These are phyloP conservation scores for Teunomyces barrocoloradensis DNA, from an alignment of 805 yeast genomes.

Conservation along the genomic window DNA sequence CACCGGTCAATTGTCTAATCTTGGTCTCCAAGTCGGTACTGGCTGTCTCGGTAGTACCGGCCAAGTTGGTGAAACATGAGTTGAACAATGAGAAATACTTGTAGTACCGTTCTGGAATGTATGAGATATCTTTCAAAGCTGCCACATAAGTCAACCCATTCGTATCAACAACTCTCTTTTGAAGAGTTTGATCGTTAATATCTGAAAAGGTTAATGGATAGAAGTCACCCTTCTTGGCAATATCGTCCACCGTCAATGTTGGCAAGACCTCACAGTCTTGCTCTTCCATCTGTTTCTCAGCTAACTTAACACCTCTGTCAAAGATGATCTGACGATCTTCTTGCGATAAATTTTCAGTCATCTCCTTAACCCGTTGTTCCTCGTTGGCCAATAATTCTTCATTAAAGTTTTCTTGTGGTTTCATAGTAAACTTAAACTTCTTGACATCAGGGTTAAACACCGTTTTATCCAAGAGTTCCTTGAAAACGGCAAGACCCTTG, in stretches of 20 bases:
- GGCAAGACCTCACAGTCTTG: conserved; percentile 84
- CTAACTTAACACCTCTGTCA: conserved; percentile 57
- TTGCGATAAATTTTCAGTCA: conserved; percentile 43
- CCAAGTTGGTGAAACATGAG: conserved; percentile 73
- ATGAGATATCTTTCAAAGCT: conserved; percentile 58
- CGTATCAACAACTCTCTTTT: conserved; percentile 60
- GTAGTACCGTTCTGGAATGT: conserved; percentile 59
- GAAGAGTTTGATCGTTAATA: conserved; percentile 30
- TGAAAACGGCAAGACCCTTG: conserved; percentile 54
- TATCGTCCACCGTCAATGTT: conserved; percentile 70
- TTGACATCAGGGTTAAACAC: conserved; percentile 48
- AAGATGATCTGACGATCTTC: conserved; percentile 57
- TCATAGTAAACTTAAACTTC: conserved; percentile 71
- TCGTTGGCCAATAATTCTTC: conserved; percentile 65
- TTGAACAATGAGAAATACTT: conserved; percentile 75
- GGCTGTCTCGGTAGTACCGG: conserved; percentile 69
- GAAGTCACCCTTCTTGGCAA: conserved; percentile 53
- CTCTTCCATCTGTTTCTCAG: conserved; percentile 59
- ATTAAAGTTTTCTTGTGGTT: conserved; percentile 61
- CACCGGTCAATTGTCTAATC: conserved; percentile 82
- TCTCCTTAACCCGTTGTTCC: conserved; percentile 37
- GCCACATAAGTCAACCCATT: conserved; percentile 80
- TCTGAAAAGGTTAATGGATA: conserved; percentile 26
- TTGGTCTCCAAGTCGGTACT: conserved; percentile 84
- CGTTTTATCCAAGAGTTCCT: conserved; percentile 53